Evolutionary conservation across 2,329 filamentous ascomycete genomes (phyloP).

Genomic region (Apiospora saccharicola): DNA sequence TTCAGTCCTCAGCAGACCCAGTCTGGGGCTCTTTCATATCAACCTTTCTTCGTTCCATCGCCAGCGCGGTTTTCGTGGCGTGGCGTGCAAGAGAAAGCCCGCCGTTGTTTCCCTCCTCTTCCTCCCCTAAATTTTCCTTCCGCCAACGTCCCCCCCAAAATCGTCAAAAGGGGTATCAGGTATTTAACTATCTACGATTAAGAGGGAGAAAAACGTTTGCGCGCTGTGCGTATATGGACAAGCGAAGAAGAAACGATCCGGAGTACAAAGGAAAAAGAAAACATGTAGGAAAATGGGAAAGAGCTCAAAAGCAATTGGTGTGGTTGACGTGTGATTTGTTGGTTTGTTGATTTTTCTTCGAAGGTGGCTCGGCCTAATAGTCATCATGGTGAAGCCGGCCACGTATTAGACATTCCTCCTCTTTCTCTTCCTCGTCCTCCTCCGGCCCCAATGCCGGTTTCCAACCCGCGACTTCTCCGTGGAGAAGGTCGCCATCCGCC

Average conservation of each 20-base stretch:
- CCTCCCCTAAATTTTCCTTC: conserved; percentile 30
- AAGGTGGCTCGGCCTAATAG: conserved; percentile 13
- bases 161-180: conserved; percentile 39
- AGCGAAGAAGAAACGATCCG: conserved; percentile 23
- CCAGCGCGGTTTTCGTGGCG: conserved; percentile 6
- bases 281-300: conserved; percentile 31
- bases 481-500: conserved; percentile 19
- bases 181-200: conserved; percentile 46
- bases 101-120: conserved; percentile 26
- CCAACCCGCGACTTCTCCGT: not conserved
- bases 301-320: conserved; percentile 24
- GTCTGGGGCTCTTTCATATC: conserved; percentile 32
- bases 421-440: conserved; percentile 10
- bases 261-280: conserved; percentile 29
- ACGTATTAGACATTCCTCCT: conserved; percentile 24
- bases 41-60: conserved; percentile 19
- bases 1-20: conserved; percentile 29
- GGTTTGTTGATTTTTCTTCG: conserved; percentile 7
- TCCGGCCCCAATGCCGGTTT: not conserved
- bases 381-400: conserved; percentile 23
- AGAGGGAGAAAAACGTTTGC: conserved; percentile 30
- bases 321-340: conserved; percentile 9
- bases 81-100: not conserved
- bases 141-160: conserved; percentile 26
- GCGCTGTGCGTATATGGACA: conserved; percentile 24